Base-by-base conservation (phyloP, 2,329 filamentous ascomycete species). In the Pestalotiopsis sp. region DNA sequence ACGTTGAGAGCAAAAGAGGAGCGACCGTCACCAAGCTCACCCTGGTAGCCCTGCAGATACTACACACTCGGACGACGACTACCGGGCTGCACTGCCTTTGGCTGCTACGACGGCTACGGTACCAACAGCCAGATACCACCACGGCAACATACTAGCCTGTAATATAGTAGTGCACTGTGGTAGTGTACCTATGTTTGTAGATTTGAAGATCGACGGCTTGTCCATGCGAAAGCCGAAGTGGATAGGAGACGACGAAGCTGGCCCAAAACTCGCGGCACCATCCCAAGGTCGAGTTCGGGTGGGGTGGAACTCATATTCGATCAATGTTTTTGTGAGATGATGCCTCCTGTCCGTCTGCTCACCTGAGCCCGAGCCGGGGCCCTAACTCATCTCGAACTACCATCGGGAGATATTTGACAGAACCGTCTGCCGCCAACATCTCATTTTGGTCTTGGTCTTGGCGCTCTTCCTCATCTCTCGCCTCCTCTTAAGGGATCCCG, bases 331-430 rank as follows among this genome's bases (percentile, higher is more conserved):
- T 52, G 17, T 52, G 45, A 36, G 31, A 52, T 52, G 45, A 52
- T 52, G 45, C 45, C 45, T 52, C 45, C 45, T 52, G 45, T 52
- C 45, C 3, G 57, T 59, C 57, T 27, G 57, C 57, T 59, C 57
- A 59, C 57, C 57, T 27, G 27, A 59, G 57, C 57, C 12, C 6
- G 45, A 52, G 45, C 45, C 45, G 45, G 45, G 45, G 45, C 45
- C 45, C 23, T 23, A 27, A 59, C 27, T 27, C 57, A 36, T 27
- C 36, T 62, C 31, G 27, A 12, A 41, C 59, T 62, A 36, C 23
- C 23, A 59, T 27, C 27, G 27, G 23, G n/a, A 27, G 39, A 52
- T 49, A 52, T 64, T 64, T 64, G 41, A 64, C 39, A 41, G 61
- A 25, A 45, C 20, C 9, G 20, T 64, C 61, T 64, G 36, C 27